Evolutionary conservation across 192 early-diverging fungal genomes (phyloP), one percentile per base, ranked within the genome.

Genomic region (Backusella liffmaniae): DNA sequence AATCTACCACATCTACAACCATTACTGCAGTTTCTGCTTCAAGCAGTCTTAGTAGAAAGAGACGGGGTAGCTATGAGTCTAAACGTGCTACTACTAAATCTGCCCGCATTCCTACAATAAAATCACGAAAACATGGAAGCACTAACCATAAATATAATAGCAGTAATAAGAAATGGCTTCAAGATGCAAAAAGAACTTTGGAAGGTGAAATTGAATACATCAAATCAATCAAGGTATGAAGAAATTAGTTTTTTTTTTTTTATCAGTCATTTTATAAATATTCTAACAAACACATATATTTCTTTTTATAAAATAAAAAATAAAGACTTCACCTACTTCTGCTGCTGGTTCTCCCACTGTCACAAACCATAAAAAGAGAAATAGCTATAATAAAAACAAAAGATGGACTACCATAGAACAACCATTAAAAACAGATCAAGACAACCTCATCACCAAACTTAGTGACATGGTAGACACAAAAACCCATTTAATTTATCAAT

Each of bases 141-240:
- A 13, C 9, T 23, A 62, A 62, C 10, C 10, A 12, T 12, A 62
- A 62, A 49, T 16, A 44, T 15, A 49, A 49, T 49, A 49, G 5
- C 15, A n/a, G 18, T 62, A 62, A 62, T 12, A 62, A 62, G 8
- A 62, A 26, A 62, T 62, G 56, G 56, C 26, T 62, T 29, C 56
- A 62, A 62, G 56, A 62, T 62, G 56, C 56, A 10, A 62, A 29
- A 62, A 23, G 23, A 62, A 29, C 56, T 26, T 29, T 62, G 26
- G 56, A 62, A 62, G 23, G 56, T 62, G 56, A 62, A 62, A 62
- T 62, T 26, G 56, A 62, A 62, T 62, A 62, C 26, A 13, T 62
- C 7, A 62, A 62, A 62, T 62, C 56, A 62, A 26, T 62, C 56
- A 62, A 62, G 56, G 56, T 62, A 62, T 26, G 9, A 59, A 16